Conservation (phyloP, 169 alveolate genomes). For the Cryptosporidium xiaoi region DNA sequence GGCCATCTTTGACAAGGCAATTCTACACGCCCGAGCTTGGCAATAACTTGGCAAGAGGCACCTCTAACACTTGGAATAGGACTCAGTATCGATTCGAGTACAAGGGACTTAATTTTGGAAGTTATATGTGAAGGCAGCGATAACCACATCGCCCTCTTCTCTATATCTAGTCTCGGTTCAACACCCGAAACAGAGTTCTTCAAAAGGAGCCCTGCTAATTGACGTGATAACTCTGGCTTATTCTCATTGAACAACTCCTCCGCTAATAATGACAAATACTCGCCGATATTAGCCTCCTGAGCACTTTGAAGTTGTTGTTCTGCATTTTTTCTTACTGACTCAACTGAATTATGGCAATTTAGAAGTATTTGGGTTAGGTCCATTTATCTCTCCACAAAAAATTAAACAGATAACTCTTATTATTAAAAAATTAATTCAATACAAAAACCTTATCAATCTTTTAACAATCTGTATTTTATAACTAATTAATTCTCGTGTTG, state of each 20-base stretch:
- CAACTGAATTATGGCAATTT: constrained; percentile 74
- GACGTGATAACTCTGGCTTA: constrained; percentile 78
- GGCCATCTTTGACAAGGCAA: constrained; percentile 87
- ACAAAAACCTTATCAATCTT: no score
- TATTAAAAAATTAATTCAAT: no score
- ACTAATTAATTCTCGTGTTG: neutral
- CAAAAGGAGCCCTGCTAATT: constrained; percentile 86
- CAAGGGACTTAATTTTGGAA: constrained; percentile 80
- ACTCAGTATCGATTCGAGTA: constrained; percentile 80
- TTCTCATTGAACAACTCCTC: constrained; percentile 67
- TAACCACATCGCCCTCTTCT: constrained; percentile 82
- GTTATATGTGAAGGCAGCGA: constrained; percentile 80
- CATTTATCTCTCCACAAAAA: constrained; percentile 65
- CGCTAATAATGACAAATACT: constrained; percentile 44
- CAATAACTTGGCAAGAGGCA: constrained; percentile 87
- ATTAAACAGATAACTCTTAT: neutral
- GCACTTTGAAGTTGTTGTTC: constrained; percentile 71
- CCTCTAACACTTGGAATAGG: constrained; percentile 80
- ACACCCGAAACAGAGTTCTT: constrained; percentile 85
- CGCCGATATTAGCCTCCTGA: constrained; percentile 56
- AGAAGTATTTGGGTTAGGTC: constrained; percentile 72
- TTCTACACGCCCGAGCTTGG: constrained; percentile 86
- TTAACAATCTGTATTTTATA: no score
- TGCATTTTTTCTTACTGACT: constrained; percentile 71
- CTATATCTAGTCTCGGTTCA: constrained; percentile 80